Conservation (phyloP, 106 monocot species). For the Chionographis japonica region DNA sequence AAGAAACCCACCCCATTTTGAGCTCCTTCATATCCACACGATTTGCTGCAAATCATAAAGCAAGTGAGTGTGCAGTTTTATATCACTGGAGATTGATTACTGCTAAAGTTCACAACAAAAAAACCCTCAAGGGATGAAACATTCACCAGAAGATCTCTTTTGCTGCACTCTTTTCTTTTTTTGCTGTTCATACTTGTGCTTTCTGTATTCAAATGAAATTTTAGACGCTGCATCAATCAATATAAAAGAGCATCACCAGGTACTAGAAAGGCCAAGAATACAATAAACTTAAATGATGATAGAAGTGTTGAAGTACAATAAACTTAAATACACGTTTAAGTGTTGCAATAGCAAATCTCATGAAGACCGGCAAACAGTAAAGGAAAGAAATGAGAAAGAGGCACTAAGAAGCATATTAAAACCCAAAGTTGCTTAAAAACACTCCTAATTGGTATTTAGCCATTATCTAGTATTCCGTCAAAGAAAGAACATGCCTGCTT, state of each 20-base stretch:
- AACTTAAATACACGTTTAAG: too few relatives aligned
- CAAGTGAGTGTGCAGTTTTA: slow-evolving; percentile 4
- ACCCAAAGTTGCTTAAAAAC: too few relatives aligned
- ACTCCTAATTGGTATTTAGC: too few relatives aligned
- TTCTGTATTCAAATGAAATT: slow-evolving; percentile 46
- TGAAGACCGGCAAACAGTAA: too few relatives aligned
- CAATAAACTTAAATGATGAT: neutral
- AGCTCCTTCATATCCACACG: slow-evolving; percentile 90
- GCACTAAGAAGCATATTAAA: too few relatives aligned
- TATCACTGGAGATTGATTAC: neutral
- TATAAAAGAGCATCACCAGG: neutral
- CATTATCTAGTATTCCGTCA: too few relatives aligned
- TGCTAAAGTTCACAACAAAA: neutral
- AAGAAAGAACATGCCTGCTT: too few relatives aligned
- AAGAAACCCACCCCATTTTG: slow-evolving; percentile 77
- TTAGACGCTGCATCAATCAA: neutral
- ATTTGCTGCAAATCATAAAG: slow-evolving; percentile 47
- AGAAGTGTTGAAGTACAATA: too few relatives aligned
- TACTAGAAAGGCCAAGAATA: neutral
- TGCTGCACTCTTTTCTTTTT: slow-evolving; percentile 81
- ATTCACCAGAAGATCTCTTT: slow-evolving; percentile 87
- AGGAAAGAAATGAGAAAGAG: too few relatives aligned
- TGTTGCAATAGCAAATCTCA: too few relatives aligned
- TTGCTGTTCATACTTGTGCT: slow-evolving; percentile 84
- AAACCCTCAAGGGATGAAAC: slow-evolving; percentile 22